Base-by-base conservation (phyloP, 768 basidiomycete species). In the Pulveroboletus ravenelii region DNA sequence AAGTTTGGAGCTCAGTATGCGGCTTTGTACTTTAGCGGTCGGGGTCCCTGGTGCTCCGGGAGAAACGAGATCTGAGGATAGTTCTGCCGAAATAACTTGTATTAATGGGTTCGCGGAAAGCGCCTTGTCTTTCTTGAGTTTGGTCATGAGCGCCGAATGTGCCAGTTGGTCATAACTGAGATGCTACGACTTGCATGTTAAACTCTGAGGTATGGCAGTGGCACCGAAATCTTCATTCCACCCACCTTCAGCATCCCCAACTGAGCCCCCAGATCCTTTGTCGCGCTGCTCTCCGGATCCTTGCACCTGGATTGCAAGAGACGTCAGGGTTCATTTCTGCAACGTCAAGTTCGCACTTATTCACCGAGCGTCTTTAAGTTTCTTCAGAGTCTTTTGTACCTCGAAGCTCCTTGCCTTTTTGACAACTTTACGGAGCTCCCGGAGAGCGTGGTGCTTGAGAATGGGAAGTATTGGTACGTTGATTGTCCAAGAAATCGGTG, bases 321-420 rank as follows among this genome's bases (percentile, higher is more conserved):
- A 40, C 18, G 40, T 56, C 14, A 61, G 35, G 6, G 25, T 41
- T 18, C 10, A 39, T 14, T 12, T 17, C 46, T 32, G 18, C 17
- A 47, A 9, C 8, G 13, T 29, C 32, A 36, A 27, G n/a, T n/a
- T 45, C 39, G 42, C 31, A n/a, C 27, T 1, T 27, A 54, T 72
- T 45, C 54, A 88, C 88, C 86, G 72, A 27, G 84, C 65, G 23
- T 74, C 76, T 65, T 88, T 92, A 27, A 93, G 70, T 67, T 80
- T 84, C 74, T 92, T 94, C 51, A 93, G 78, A n/a, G 86, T 68
- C 63, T 85, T 87, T 66, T 85, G 88, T 1, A 79, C 80, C 70
- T 95, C 93, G 53, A 89, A 88, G 0, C 78, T 70, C 63, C 82
- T 89, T 10, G 87, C 85, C 61, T 86, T 89, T 72, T 91, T 94